These are phyloP conservation scores for Rhodofomes roseus DNA, from an alignment of 1,284 basidiomycete genomes.

Conservation along the genomic window DNA sequence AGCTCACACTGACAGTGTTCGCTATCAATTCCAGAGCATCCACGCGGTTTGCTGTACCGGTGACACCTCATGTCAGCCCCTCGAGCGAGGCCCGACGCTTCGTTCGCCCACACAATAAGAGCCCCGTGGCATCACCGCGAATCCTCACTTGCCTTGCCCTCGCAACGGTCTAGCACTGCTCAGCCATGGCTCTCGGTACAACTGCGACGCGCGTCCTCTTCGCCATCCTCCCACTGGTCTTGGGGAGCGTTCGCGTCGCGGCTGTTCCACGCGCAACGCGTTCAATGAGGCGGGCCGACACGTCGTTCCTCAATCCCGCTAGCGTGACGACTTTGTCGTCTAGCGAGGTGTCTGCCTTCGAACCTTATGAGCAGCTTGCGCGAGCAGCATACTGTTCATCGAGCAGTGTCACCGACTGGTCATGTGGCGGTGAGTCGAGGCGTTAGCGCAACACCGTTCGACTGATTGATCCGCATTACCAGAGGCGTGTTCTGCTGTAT, in stretches of 20 bases:
- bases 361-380: conserved; percentile 47
- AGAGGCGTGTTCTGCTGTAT: conserved; percentile 38
- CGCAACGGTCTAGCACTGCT: neutral
- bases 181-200: neutral
- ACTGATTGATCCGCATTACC: neutral
- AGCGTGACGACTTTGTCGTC: conserved; percentile 32
- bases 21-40: neutral
- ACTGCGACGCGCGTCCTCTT: neutral
- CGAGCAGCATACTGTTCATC: conserved; percentile 48
- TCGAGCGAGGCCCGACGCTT: neutral
- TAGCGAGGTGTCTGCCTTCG: conserved; percentile 33
- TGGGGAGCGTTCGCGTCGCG: neutral
- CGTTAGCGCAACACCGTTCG: neutral
- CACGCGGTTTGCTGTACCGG: neutral
- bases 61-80: neutral
- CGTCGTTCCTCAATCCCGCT: neutral
- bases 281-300: neutral
- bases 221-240: neutral
- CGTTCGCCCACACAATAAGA: neutral
- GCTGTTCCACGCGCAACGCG: neutral
- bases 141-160: neutral
- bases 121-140: neutral
- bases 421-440: conserved; percentile 37
- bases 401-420: conserved; percentile 36
- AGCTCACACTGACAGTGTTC: neutral